A percentile compares a stretch with the other conserved stretches of the same genome.
Conservation (phyloP, 2,329 filamentous ascomycete species). For the Daldinia sp. region DNA sequence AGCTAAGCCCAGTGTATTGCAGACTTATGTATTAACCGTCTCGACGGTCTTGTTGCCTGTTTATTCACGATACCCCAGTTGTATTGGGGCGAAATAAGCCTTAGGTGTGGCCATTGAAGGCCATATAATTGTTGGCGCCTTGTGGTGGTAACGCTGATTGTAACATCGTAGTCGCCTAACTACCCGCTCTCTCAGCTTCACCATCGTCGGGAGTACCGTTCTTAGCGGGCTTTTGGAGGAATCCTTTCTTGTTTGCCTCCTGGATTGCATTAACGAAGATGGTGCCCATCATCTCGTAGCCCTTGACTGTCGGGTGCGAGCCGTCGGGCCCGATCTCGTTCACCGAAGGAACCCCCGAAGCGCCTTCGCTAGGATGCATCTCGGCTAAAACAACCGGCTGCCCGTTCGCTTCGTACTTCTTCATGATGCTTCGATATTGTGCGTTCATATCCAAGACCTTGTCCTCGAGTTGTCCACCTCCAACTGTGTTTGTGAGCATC, state of each 20-base stretch:
- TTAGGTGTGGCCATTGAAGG: not conserved
- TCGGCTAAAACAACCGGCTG: constrained; percentile 41
- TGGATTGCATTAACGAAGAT: constrained; percentile 35
- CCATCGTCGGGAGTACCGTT: constrained; percentile 36
- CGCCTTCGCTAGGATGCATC: constrained; percentile 37
- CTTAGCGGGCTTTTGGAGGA: constrained; percentile 31
- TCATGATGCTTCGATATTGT: constrained; percentile 37
- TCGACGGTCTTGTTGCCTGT: not conserved
- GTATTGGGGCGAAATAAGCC: not conserved
- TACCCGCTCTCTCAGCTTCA: constrained; percentile 23
- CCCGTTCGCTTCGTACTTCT: constrained; percentile 31
- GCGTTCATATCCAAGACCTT: constrained; percentile 36
- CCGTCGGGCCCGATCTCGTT: constrained; percentile 39
- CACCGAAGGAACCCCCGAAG: constrained; percentile 29
- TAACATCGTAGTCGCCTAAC: not conserved
- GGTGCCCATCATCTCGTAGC: constrained; percentile 37
- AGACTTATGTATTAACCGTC: not conserved
- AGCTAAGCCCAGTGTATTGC: too few relatives aligned
- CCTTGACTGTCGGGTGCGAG: constrained; percentile 37
- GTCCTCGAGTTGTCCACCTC: constrained; percentile 20
- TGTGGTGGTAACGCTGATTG: not conserved
- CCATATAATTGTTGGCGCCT: not conserved
- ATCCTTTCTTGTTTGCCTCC: constrained; percentile 25
- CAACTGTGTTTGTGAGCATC: constrained; percentile 39
- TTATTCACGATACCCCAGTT: not conserved